A percentile compares a stretch with the other conserved stretches of the same genome.
phyloP scores from a whole-genome alignment of 2,329 filamentous ascomycete species.

The Alternaria infectoria region DNA sequence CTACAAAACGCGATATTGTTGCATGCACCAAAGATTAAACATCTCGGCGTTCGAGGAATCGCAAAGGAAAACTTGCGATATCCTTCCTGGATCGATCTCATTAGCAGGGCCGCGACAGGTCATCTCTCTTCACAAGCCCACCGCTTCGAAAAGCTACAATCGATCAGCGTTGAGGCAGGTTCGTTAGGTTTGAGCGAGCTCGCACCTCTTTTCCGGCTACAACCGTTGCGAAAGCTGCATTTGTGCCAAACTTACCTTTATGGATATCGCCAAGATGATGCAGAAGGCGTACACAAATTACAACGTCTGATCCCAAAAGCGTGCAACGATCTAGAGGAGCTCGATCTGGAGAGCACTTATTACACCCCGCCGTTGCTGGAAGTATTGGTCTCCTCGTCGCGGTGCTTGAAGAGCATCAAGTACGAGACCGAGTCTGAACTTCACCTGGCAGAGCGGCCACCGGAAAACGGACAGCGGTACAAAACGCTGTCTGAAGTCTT shows the following conservation, averaged over 20 bases:
- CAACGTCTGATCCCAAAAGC: constrained; percentile 19
- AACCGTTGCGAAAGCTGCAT: constrained; percentile 24
- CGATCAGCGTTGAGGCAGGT: constrained; percentile 20
- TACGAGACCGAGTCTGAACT: constrained; percentile 11
- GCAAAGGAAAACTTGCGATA: neutral
- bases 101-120: constrained; percentile 21
- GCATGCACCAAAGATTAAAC: constrained; percentile 28
- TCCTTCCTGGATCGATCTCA: constrained; percentile 29
- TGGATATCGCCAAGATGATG: neutral
- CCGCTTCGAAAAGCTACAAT: constrained; percentile 22
- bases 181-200: constrained; percentile 18
- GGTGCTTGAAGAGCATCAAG: constrained; percentile 21
- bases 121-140: constrained; percentile 21
- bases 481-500: constrained; percentile 12
- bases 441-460: constrained; percentile 3
- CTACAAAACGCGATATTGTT: constrained; percentile 33
- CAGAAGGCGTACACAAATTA: constrained; percentile 9
- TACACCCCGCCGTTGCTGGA: constrained; percentile 15
- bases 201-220: constrained; percentile 29
- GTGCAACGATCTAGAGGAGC: constrained; percentile 23
- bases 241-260: constrained; percentile 17
- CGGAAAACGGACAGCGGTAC: neutral
- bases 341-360: constrained; percentile 20
- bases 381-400: constrained; percentile 23
- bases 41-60: neutral